Conservation (phyloP, 306 rosid genomes). For the Begonia peltatifolia region DNA sequence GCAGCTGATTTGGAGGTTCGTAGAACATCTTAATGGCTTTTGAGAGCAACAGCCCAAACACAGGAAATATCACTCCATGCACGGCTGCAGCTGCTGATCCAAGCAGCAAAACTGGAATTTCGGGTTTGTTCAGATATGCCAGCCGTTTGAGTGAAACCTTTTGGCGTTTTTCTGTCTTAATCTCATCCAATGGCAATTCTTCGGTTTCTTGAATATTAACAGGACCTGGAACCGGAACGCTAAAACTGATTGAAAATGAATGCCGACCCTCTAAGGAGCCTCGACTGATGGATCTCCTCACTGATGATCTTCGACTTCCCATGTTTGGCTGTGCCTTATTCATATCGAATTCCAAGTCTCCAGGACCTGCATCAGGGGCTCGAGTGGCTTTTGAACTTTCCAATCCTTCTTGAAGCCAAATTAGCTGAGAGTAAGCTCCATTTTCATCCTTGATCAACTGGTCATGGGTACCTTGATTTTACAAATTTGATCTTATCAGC, state of each 20-base stretch:
- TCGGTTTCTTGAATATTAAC: conserved; percentile 9
- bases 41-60: conserved; percentile 64
- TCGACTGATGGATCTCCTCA: conserved; percentile 29
- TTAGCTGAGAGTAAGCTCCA: conserved; percentile 76
- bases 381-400: conserved; percentile 10
- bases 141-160: conserved; percentile 35
- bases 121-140: conserved; percentile 56
- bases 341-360: conserved; percentile 9
- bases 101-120: conserved; percentile 37
- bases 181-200: conserved; percentile 8
- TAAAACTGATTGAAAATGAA: conserved; percentile 19
- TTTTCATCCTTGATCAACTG: conserved; percentile 39
- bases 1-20: conserved; percentile 35
- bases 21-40: conserved; percentile 46
- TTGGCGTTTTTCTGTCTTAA: conserved; percentile 6
- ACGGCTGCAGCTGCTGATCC: conserved; percentile 54
- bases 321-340: conserved; percentile 13
- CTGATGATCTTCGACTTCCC: conserved; percentile 16
- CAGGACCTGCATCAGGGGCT: conserved; percentile 13
- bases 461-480: conserved; percentile 47
- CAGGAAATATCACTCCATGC: conserved; percentile 52
- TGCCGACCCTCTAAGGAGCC: conserved; percentile 24
- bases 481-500: neutral
- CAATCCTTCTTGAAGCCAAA: conserved; percentile 57
- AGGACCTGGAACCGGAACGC: conserved; percentile 24